phyloP scores from a whole-genome alignment of 495 filamentous ascomycete species.

The Talaromyces borbonicus region DNA sequence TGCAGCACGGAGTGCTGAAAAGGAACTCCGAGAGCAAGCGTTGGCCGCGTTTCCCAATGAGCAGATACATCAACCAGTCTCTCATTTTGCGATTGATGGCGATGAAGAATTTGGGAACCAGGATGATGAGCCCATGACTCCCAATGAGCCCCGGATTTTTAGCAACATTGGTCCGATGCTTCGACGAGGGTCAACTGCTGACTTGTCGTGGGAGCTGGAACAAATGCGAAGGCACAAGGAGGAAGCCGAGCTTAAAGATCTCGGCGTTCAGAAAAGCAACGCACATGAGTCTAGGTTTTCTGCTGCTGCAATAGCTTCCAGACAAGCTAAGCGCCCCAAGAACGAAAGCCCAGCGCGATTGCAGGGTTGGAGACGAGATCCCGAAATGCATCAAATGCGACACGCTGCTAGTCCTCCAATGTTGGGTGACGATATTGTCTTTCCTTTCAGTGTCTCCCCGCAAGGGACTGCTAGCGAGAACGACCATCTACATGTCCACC shows the following conservation, averaged over 20 bases:
- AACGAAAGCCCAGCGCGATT: constrained; percentile 15
- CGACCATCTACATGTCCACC: constrained; percentile 32
- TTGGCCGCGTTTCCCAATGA: constrained; percentile 62
- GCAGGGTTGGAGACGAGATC: constrained; percentile 35
- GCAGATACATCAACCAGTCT: constrained; percentile 49
- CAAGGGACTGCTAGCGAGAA: constrained; percentile 71
- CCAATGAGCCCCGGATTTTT: constrained; percentile 22
- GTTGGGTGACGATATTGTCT: constrained; percentile 66
- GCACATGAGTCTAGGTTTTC: constrained; percentile 13
- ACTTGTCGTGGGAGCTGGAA: constrained; percentile 41
- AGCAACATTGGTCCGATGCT: constrained; percentile 21
- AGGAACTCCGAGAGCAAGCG: constrained; percentile 59
- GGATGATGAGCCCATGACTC: constrained; percentile 22
- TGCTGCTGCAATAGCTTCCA: constrained; percentile 9
- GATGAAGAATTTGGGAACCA: constrained; percentile 34
- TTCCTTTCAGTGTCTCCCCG: constrained; percentile 69
- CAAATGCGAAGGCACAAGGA: constrained; percentile 42
- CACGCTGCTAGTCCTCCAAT: constrained; percentile 62
- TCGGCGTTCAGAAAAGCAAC: constrained; percentile 6
- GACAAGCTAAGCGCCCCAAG: constrained; percentile 18
- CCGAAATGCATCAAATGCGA: constrained; percentile 38
- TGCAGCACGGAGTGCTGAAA: constrained; percentile 65
- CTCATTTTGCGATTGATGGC: constrained; percentile 49
- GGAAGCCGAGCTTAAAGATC: constrained; percentile 29
- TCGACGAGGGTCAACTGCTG: constrained; percentile 36